Conservation (phyloP, 2,329 filamentous ascomycete species). For the Shiraia sp. region DNA sequence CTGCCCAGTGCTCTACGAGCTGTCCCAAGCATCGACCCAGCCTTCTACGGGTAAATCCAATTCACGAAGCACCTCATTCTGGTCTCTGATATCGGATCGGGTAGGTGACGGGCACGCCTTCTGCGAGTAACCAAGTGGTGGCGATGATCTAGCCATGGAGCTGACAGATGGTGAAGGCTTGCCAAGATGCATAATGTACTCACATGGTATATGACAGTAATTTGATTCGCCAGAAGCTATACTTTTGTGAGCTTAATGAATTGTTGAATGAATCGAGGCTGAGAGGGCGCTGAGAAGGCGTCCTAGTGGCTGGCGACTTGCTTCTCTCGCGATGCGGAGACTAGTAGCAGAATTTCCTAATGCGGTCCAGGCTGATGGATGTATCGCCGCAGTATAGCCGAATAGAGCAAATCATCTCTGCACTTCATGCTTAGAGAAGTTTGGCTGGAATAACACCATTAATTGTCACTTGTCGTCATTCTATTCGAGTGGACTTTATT, state of each 20-base stretch:
- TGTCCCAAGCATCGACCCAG: not conserved
- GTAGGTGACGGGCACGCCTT: slow-evolving; percentile 2
- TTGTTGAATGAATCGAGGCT: not conserved
- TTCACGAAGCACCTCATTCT: slow-evolving; percentile 2
- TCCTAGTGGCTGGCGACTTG: slow-evolving; percentile 1
- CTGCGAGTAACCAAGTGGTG: slow-evolving; percentile 1
- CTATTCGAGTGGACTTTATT: too few relatives aligned
- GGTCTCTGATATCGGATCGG: slow-evolving; percentile 2
- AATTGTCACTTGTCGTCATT: too few relatives aligned
- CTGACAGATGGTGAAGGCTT: not conserved
- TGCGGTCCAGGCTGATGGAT: not conserved
- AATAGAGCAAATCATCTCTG: not conserved
- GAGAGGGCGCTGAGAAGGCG: slow-evolving; percentile 3
- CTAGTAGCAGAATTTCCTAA: slow-evolving; percentile 1
- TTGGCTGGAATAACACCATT: slow-evolving; percentile 3
- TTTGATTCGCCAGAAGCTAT: slow-evolving; percentile 1
- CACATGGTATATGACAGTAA: slow-evolving; percentile 1
- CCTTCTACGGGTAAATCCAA: not conserved
- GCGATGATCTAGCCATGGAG: slow-evolving; percentile 1
- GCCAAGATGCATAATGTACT: not conserved
- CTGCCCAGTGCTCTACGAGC: not conserved
- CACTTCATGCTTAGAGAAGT: not conserved
- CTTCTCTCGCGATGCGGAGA: not conserved
- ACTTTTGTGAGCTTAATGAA: not conserved
- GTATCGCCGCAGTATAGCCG: not conserved